Conservation (phyloP, 176 grass and related monocot species). For the Cenchrus purpureus region DNA sequence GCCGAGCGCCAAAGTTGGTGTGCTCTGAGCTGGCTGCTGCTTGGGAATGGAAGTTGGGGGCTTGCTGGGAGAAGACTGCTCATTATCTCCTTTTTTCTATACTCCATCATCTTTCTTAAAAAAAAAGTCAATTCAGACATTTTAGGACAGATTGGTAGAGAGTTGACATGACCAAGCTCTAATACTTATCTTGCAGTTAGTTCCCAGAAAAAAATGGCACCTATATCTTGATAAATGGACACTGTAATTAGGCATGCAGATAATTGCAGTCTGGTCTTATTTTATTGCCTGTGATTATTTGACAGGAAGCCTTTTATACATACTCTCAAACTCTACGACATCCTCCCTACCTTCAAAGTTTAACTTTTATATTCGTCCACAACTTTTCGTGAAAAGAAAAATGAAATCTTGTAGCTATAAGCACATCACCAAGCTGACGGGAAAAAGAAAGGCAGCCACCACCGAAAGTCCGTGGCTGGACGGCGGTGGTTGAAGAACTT, state of each 20-base stretch:
- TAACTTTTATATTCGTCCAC: neutral
- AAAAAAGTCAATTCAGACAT: no score
- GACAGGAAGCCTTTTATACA: neutral
- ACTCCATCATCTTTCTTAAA: no score
- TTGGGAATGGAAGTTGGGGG: no score
- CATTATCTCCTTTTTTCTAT: no score
- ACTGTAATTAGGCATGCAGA: no score
- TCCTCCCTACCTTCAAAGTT: neutral
- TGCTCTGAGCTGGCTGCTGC: neutral
- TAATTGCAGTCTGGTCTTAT: no score
- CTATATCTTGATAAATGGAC: no score
- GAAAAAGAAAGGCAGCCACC: neutral
- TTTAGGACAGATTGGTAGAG: no score
- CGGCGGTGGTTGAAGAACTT: conserved; percentile 25
- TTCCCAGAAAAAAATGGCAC: no score
- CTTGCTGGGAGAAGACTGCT: no score
- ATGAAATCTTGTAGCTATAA: neutral
- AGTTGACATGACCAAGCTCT: no score
- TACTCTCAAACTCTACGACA: neutral
- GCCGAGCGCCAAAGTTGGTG: neutral
- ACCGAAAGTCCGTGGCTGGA: conserved; percentile 41
- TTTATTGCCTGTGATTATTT: neutral
- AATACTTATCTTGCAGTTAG: no score
- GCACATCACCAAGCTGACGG: neutral
- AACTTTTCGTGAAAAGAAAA: neutral